Evolutionary conservation across 805 yeast species (phyloP).

Genomic region (Starmerella powellii): DNA sequence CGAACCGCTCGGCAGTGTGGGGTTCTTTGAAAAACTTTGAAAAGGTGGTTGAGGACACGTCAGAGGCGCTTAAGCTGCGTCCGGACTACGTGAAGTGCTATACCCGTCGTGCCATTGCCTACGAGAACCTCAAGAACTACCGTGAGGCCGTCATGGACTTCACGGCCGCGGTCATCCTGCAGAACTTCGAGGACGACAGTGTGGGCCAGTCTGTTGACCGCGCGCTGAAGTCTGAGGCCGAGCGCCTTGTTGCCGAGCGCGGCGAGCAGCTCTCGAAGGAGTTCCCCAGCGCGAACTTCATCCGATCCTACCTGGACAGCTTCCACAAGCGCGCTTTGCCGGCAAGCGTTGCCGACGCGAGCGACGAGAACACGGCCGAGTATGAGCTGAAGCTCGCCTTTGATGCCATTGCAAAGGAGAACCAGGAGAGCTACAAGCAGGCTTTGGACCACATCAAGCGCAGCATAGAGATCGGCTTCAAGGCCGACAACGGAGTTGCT

Average conservation of each 20-base stretch:
- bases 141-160: constrained; percentile 83
- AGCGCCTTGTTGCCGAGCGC: constrained; percentile 42
- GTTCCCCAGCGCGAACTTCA: constrained; percentile 39
- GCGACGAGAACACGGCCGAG: constrained; percentile 45
- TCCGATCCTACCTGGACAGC: constrained; percentile 81
- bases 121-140: constrained; percentile 66
- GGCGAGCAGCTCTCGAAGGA: constrained; percentile 34
- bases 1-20: constrained; percentile 94
- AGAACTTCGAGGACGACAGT: constrained; percentile 67
- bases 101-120: constrained; percentile 84
- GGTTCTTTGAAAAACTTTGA: constrained; percentile 69
- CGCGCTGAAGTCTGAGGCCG: constrained; percentile 70
- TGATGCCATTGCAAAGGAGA: constrained; percentile 38
- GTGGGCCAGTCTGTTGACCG: constrained; percentile 77
- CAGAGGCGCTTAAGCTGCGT: constrained; percentile 70
- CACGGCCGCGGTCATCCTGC: constrained; percentile 76
- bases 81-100: constrained; percentile 88
- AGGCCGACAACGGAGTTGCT: constrained; percentile 18
- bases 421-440: constrained; percentile 45
- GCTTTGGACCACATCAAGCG: constrained; percentile 40
- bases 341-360: constrained; percentile 38
- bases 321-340: constrained; percentile 47
- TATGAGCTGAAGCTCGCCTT: constrained; percentile 55
- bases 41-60: constrained; percentile 77
- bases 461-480: constrained; percentile 25